Conservation (phyloP, 768 basidiomycete genomes). For the Mycena galericulata region DNA sequence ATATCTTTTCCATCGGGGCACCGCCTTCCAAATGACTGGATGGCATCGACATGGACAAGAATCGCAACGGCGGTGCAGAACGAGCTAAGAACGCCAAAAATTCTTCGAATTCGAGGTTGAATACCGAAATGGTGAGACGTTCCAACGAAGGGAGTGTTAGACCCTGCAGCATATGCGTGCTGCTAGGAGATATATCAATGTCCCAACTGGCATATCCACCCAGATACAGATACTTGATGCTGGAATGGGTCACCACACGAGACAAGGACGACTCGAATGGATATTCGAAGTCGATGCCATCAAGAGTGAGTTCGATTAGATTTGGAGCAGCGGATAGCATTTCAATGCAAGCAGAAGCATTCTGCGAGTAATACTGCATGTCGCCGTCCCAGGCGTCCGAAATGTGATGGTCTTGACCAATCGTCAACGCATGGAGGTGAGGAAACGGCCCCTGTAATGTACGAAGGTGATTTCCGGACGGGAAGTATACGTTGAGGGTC, state of each 20-base stretch:
- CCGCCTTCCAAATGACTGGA: too few species aligned
- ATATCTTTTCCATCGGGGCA: not conserved
- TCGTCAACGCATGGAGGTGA: not conserved
- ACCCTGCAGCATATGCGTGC: not conserved
- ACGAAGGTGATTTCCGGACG: not conserved
- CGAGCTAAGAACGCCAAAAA: not conserved
- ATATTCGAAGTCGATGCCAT: not conserved
- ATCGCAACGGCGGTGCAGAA: constrained; percentile 4
- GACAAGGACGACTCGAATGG: not conserved
- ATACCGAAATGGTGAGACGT: not conserved
- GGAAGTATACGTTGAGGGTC: not conserved
- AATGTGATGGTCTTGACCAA: not conserved
- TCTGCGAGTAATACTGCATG: too few species aligned
- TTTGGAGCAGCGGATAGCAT: not conserved
- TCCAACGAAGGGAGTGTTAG: not conserved
- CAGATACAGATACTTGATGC: not conserved
- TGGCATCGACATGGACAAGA: not conserved
- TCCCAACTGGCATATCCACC: too few species aligned
- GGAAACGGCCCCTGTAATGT: not conserved
- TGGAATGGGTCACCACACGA: not conserved
- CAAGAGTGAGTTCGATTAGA: not conserved
- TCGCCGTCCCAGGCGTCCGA: not conserved
- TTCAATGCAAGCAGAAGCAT: not conserved
- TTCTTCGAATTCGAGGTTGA: not conserved
- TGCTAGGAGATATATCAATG: not conserved